Evolutionary conservation across 352 stramenopile species (phyloP).

Genomic region (Globisporangium emineosum): DNA sequence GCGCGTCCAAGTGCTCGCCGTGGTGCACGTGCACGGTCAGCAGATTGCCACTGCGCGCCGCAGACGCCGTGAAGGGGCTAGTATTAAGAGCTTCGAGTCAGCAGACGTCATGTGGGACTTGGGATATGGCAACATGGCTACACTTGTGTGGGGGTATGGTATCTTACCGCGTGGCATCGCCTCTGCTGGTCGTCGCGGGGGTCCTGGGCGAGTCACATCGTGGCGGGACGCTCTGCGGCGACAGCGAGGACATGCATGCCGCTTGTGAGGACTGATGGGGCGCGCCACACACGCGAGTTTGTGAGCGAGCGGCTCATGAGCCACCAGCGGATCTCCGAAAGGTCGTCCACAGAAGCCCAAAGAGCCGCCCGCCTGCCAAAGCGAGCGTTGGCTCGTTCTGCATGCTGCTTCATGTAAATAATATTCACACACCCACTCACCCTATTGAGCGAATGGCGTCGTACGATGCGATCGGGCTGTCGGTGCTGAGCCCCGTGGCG

Average conservation of each 20-base stretch:
- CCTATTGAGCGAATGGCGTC: conserved; percentile 22
- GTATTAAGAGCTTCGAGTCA: no score
- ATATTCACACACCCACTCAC: no score
- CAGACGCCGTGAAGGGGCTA: conserved; percentile 56
- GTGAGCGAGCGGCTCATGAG: neutral
- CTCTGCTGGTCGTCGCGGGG: conserved; percentile 2
- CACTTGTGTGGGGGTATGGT: neutral
- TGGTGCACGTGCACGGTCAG: conserved; percentile 56
- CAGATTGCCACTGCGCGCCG: conserved; percentile 30
- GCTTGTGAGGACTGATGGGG: conserved; percentile 5
- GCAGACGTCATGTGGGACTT: no score
- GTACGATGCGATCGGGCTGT: conserved; percentile 45
- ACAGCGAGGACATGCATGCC: conserved; percentile 48
- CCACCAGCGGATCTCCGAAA: conserved; percentile 6
- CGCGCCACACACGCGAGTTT: neutral
- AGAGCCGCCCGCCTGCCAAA: neutral
- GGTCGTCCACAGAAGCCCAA: neutral
- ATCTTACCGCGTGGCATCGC: conserved; percentile 21
- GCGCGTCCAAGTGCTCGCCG: conserved; percentile 33
- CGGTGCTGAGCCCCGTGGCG: conserved; percentile 37
- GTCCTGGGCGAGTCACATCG: conserved; percentile 30
- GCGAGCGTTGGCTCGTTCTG: neutral
- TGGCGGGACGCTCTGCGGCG: conserved; percentile 12
- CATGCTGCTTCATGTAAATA: no score
- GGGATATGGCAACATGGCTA: neutral